Evolutionary conservation across 176 grass and related monocot genomes (phyloP).

Genomic region (Hordeum vulgare): MorexV3_pseudomolecules_assembly NC_058520.1:67738142-67738641

Average conservation of each 20-base stretch:
- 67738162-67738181: too few relatives aligned
- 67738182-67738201: too few relatives aligned
- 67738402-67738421: constrained; percentile 22
- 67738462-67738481: constrained; percentile 61
- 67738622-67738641: too few relatives aligned
- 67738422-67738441: neutral
- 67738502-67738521: neutral
- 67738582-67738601: neutral
- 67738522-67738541: neutral
- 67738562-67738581: neutral
- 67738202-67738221: constrained; percentile 25
- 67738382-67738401: constrained; percentile 26
- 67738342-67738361: neutral
- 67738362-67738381: neutral
- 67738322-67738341: neutral
- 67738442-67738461: constrained; percentile 33
- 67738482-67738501: constrained; percentile 42
- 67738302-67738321: constrained; percentile 27
- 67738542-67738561: neutral
- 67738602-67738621: too few relatives aligned
- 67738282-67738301: constrained; percentile 40
- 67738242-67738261: constrained; percentile 37
- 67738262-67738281: constrained; percentile 41
- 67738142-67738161: neutral
- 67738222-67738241: constrained; percentile 69